Base-by-base conservation (phyloP, 2,329 filamentous ascomycete genomes). In the Mariannaea sp. region DNA sequence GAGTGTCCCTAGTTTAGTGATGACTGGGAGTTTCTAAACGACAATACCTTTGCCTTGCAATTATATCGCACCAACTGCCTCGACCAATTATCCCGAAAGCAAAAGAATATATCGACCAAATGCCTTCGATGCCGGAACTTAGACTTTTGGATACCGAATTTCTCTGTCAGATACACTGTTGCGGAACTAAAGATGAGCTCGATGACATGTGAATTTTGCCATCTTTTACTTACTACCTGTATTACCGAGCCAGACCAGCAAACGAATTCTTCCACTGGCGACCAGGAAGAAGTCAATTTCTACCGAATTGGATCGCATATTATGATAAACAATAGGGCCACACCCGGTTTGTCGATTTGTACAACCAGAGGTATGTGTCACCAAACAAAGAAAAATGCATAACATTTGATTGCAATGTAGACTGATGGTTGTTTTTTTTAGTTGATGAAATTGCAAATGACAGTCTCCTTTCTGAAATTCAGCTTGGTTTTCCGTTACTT, bases 11-110 rank as follows among this genome's bases (percentile, higher is more conserved):
- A 59, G 55, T 52, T 59, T 7, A 35, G 55, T 32, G 19, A 55
- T n/a, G 49, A 7, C 17, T 59, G 55, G 57, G 33, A 49, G 4
- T 10, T 52, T 13, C 12, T 46, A 6, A 47, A 59, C 9, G 57
- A 58, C 16, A 36, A 14, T n/a, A 2, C 38, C 5, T 32, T 59
- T 13, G 41, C 51, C 13, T 14, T 35, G 30, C 29, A 36, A 17
- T 6, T 39, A 7, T 24, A 5, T n/a, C 19, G 6, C 10, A 10
- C 6, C 7, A 5, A 39, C 8, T 13, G 19, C n/a, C 5, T 22
- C 19, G 35, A 13, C 9, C 12, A 3, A 20, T 39, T 12, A 22
- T 9, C 3, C 12, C 10, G n/a, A 16, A 22, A 17, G 17, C 4
- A 8, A 13, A 12, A 13, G 4, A 24, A 4, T 2, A 22, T 56